Evolutionary conservation across 1,284 basidiomycete genomes (phyloP), one percentile per base, ranked within the genome.

Genomic region (Exobasidium cylindrosporum): DNA sequence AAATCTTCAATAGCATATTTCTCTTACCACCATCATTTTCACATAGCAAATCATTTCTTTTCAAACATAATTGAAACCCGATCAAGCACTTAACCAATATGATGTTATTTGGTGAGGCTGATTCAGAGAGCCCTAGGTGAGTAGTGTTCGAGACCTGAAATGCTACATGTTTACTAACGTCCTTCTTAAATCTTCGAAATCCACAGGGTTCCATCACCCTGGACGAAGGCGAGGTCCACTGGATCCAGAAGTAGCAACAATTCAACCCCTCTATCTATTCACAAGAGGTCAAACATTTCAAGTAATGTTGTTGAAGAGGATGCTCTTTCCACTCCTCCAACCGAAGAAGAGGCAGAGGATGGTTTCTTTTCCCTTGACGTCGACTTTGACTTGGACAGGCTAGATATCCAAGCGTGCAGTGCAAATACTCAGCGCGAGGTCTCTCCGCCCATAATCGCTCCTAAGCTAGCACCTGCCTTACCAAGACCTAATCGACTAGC

Each of bases 321-420:
- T 24, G 21, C 47, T 23, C n/a, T 26, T 13, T 50, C 47, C 26
- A 50, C 47, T 3, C 47, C 47, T 6, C 47, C 47, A 4, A 21
- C 32, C 5, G 23, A 40, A 32, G 54, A 40, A 4, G 54, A 55
- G 3, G 54, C 50, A 31, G 69, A 71, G 14, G 10, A 54, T 23
- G 67, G 70, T 35, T 72, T 72, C 63, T 72, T 72, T 47, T 68
- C 70, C 13, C 67, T 72, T 43, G 68, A 72, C n/a, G 64, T 68
- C 62, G 70, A 70, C 31, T 60, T 70, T 31, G 69, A 69, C 43
- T 66, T 72, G n/a, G 13, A 28, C 4, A 13, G 26, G 4, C 21
- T 50, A 5, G 26, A 13, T 24, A 21, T 28, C 3, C n/a, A n/a
- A n/a, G n/a, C n/a, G n/a, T n/a, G n/a, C n/a, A 50, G 47, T 26